Base-by-base conservation (phyloP, 2,329 filamentous ascomycete genomes). In the Trichoderma asperellum region DNA sequence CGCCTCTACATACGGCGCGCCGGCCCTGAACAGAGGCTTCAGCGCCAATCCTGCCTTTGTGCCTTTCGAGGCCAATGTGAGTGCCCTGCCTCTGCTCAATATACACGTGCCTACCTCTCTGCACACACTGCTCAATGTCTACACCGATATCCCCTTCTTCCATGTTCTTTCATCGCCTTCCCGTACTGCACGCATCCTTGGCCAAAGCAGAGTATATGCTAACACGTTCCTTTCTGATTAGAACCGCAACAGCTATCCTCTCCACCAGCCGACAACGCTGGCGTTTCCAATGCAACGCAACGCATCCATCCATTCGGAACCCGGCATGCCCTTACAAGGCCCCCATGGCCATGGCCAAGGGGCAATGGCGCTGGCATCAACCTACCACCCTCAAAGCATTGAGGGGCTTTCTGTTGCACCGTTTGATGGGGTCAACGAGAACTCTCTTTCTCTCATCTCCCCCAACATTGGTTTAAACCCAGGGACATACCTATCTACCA, bases 271-370 rank as follows among this genome's bases (percentile, higher is more conserved):
- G 56, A 76, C 79, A 67, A 72, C 74, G 0, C 69, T 76, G 14
- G 71, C 76, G 1, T 77, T 80, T 35, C 76, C 77, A 71, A 86
- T 85, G 83, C 78, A 80, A 73, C 82, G 84, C 68, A 81, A 78
- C 66, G 75, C 77, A 16, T 85, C 83, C 49, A 81, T 78, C 72
- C 77, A 79, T 37, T 82, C 82, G 11, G 79, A 81, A 32, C 78
- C 77, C 32, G 27, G 18, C 55, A 59, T 69, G 60, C n/a, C 16
- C 68, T 43, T n/a, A 18, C 40, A 43, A n/a, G 40, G 18, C 18
- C 40, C 18, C 8, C 18, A 43, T 1, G 76, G 32, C 70, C 67
- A 62, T 8, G 18, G 0, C 6, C 43, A 12, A 32, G 40, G 34
- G 6, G 1, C 24, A 18, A 2, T 24, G 4, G 18, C 8, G 14